Evolutionary conservation across 805 yeast genomes (phyloP).

Genomic region (Saturnispora silvae): DNA sequence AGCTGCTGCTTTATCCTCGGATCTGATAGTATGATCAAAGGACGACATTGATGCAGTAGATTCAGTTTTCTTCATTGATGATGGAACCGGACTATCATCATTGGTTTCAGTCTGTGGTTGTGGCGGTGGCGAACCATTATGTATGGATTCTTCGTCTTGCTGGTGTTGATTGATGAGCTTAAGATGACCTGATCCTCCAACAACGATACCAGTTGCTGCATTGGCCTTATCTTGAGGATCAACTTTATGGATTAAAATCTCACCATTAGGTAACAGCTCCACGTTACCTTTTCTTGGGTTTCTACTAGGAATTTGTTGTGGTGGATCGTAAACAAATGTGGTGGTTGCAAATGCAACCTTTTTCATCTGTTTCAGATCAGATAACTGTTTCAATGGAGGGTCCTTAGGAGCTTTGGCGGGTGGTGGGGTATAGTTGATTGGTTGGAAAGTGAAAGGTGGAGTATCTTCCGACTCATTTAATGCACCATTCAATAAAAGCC

Average conservation of each 20-base stretch:
- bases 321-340: slow-evolving; percentile 69
- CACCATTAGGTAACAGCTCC: slow-evolving; percentile 26
- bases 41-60: slow-evolving; percentile 14
- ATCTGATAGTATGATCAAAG: slow-evolving; percentile 21
- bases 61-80: slow-evolving; percentile 13
- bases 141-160: slow-evolving; percentile 11
- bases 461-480: slow-evolving; percentile 17
- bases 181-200: slow-evolving; percentile 67
- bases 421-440: slow-evolving; percentile 20
- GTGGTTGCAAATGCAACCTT: slow-evolving; percentile 74
- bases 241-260: slow-evolving; percentile 25
- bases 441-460: slow-evolving; percentile 15
- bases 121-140: slow-evolving; percentile 11
- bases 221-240: slow-evolving; percentile 24
- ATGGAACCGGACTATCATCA: no score
- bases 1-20: slow-evolving; percentile 22
- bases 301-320: slow-evolving; percentile 88
- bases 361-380: slow-evolving; percentile 31
- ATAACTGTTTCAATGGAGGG: slow-evolving; percentile 23
- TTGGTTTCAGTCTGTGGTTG: slow-evolving; percentile 12
- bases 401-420: slow-evolving; percentile 20
- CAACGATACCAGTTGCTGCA: slow-evolving; percentile 60
- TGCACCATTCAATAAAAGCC: slow-evolving; percentile 11
- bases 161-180: slow-evolving; percentile 27
- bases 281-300: slow-evolving; percentile 75